These are phyloP conservation scores for Euphorbia pulcherrima DNA, from an alignment of 345 rosid genomes.

Conservation along the genomic window DNA sequence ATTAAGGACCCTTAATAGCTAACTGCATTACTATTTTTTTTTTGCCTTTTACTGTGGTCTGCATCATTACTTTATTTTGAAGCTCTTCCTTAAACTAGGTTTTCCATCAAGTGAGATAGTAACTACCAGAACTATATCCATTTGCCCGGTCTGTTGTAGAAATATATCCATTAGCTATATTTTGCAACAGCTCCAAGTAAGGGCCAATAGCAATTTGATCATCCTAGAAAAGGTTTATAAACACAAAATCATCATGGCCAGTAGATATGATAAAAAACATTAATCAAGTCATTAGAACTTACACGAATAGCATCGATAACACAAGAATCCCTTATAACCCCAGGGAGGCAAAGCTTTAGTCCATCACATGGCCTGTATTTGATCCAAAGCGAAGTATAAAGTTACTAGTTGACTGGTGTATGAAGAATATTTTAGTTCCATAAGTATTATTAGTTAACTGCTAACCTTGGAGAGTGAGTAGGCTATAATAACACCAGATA, in stretches of 20 bases:
- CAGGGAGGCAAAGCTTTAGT: conserved; percentile 1
- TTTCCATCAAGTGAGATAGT: neutral
- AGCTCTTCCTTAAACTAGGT: neutral
- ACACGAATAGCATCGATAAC: neutral
- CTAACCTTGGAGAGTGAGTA: conserved; percentile 49
- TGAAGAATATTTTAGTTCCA: neutral
- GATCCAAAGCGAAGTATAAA: neutral
- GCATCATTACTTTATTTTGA: neutral
- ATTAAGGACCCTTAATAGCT: neutral
- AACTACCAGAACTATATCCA: neutral
- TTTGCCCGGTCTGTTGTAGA: no score
- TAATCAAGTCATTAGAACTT: neutral
- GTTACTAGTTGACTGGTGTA: neutral
- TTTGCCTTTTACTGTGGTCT: no score
- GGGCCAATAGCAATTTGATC: neutral
- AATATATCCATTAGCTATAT: neutral
- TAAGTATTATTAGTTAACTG: neutral
- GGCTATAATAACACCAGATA: conserved; percentile 40
- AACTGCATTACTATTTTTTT: neutral
- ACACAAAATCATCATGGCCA: neutral
- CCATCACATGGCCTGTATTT: conserved; percentile 13
- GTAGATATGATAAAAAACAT: neutral
- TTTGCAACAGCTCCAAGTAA: neutral
- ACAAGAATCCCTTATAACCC: neutral
- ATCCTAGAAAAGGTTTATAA: neutral